phyloP scores from a whole-genome alignment of 768 basidiomycete genomes.

The Suillus brevipes region DNA sequence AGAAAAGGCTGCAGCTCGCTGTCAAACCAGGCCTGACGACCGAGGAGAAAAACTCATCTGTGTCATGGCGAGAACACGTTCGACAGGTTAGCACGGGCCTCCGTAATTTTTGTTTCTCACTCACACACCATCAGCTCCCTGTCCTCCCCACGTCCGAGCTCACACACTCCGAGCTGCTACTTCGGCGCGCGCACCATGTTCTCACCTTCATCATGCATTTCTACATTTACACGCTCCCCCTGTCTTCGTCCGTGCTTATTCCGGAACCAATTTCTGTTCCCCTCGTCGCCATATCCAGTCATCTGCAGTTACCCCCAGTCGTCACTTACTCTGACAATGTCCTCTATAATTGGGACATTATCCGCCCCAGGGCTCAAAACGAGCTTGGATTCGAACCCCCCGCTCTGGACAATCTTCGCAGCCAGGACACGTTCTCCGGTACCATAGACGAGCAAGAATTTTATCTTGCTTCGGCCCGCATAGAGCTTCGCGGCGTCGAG shows the following conservation, averaged over 20 bases:
- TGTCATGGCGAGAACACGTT: constrained; percentile 54
- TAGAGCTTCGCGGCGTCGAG: constrained; percentile 83
- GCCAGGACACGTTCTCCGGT: constrained; percentile 72
- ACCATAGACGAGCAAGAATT: constrained; percentile 84
- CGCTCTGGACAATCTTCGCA: constrained; percentile 58
- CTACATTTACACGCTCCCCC: constrained; percentile 68
- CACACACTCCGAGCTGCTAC: constrained; percentile 48
- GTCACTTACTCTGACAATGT: constrained; percentile 92
- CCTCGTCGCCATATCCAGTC: constrained; percentile 63
- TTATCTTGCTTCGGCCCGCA: constrained; percentile 81
- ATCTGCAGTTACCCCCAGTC: constrained; percentile 82
- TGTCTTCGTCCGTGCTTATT: constrained; percentile 54
- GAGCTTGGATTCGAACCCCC: constrained; percentile 29
- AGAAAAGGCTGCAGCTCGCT: constrained; percentile 53
- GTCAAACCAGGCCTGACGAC: constrained; percentile 41
- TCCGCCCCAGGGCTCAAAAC: constrained; percentile 28
- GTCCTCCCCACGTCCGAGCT: constrained; percentile 49
- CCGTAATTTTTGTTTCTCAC: neutral
- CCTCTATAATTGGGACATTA: constrained; percentile 75
- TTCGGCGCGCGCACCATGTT: constrained; percentile 74
- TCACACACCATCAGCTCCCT: constrained; percentile 45
- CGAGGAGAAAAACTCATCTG: constrained; percentile 42
- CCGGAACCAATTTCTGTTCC: constrained; percentile 75
- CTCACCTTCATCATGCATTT: constrained; percentile 75
- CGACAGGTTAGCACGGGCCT: constrained; percentile 40